A percentile compares a stretch with the other conserved stretches of the same genome.
Evolutionary conservation across 73 alveolate genomes (phyloP).

Genomic region (Paramecium caudatum): DNA sequence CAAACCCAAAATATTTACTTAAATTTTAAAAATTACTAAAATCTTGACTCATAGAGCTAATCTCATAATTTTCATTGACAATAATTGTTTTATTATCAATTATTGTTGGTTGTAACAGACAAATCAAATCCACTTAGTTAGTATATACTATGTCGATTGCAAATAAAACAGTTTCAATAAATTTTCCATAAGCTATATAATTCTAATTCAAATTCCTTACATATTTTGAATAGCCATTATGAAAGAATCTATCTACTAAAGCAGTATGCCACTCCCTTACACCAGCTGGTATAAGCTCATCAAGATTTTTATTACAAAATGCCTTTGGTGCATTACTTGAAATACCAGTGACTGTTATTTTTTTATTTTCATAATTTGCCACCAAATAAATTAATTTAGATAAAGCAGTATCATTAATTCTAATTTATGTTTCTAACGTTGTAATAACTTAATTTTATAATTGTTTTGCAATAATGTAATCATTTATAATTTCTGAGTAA

Average conservation of each 20-base stretch:
- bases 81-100: not conserved
- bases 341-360: not conserved
- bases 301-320: slow-evolving; percentile 18
- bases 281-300: not conserved
- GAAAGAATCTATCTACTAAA: not conserved
- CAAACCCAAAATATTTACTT: slow-evolving; percentile 18
- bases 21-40: not conserved
- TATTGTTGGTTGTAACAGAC: slow-evolving; percentile 14
- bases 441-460: not conserved
- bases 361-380: not conserved
- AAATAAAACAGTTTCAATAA: slow-evolving; percentile 3
- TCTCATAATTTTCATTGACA: not conserved
- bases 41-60: slow-evolving; percentile 2
- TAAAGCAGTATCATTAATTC: not conserved
- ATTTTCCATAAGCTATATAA: not conserved
- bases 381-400: slow-evolving; percentile 16
- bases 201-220: not conserved
- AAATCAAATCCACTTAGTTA: not conserved
- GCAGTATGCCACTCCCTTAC: slow-evolving; percentile 7
- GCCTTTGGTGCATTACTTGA: slow-evolving; percentile 25
- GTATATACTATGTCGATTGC: not conserved
- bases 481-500: slow-evolving; percentile 34
- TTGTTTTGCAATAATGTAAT: not conserved
- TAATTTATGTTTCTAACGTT: not conserved
- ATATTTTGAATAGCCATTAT: not conserved